Conservation (phyloP, 1,139 yeast species). For the Geotrichum macrosporum region DNA sequence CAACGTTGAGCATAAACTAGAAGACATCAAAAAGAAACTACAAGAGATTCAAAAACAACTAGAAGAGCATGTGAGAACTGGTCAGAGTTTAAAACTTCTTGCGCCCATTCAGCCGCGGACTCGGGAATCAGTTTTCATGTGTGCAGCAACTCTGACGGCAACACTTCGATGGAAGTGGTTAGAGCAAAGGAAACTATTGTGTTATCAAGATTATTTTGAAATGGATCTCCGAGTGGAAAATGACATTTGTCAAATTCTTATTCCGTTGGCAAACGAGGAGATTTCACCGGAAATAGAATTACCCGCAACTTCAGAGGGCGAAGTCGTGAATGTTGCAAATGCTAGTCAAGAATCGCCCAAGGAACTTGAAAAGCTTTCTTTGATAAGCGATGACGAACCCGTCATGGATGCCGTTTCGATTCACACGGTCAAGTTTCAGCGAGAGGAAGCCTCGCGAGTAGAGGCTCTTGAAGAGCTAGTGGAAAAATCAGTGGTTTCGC, state of each 20-base stretch:
- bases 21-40: conserved; percentile 37
- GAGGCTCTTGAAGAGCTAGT: not conserved
- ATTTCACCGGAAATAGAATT: not conserved
- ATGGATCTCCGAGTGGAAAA: conserved; percentile 34
- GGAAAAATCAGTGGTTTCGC: not conserved
- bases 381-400: no score
- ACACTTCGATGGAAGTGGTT: conserved; percentile 53
- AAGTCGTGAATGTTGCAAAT: no score
- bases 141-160: conserved; percentile 46
- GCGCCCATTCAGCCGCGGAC: conserved; percentile 54
- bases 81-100: conserved; percentile 42
- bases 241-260: conserved; percentile 22
- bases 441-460: not conserved
- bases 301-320: no score
- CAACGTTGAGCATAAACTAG: conserved; percentile 31
- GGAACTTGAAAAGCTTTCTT: no score
- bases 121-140: conserved; percentile 44
- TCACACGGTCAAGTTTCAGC: not conserved
- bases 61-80: conserved; percentile 38
- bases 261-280: not conserved
- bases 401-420: not conserved
- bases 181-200: conserved; percentile 45
- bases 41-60: conserved; percentile 38
- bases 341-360: no score
- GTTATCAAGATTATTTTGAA: conserved; percentile 42